phyloP scores from a whole-genome alignment of 768 basidiomycete species.

The Podaxis sp. region DNA sequence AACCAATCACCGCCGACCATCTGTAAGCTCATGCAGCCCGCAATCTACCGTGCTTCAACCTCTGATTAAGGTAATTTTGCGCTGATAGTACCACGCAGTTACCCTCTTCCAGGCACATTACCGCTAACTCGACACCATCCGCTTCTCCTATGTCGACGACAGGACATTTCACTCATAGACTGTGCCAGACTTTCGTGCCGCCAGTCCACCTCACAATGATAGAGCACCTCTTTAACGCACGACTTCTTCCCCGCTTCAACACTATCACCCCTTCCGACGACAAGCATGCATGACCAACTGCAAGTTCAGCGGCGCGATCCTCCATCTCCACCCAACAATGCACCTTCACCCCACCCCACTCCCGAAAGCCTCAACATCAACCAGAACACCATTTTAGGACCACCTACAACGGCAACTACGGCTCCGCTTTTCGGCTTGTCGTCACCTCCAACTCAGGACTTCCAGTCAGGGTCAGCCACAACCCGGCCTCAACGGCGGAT shows the following conservation, averaged over 20 bases:
- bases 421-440: background rate
- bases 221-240: background rate
- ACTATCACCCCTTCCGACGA: background rate
- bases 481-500: background rate
- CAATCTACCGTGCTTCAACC: too few relatives aligned
- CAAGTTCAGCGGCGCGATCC: background rate
- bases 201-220: background rate
- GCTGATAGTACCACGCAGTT: too few relatives aligned
- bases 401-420: background rate
- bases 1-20: too few relatives aligned
- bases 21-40: too few relatives aligned
- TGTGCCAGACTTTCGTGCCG: background rate
- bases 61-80: too few relatives aligned
- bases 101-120: too few relatives aligned
- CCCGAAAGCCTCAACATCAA: background rate
- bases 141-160: background rate
- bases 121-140: too few relatives aligned
- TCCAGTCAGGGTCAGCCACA: background rate
- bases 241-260: background rate
- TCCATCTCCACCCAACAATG: background rate
- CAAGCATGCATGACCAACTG: slow-evolving; percentile 6
- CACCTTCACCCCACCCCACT: background rate
- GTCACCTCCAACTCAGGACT: background rate
- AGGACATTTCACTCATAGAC: background rate
- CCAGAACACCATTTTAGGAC: background rate